These are phyloP conservation scores for Kazachstania bromeliacearum DNA, from an alignment of 805 yeast genomes.

Conservation along the genomic window DNA sequence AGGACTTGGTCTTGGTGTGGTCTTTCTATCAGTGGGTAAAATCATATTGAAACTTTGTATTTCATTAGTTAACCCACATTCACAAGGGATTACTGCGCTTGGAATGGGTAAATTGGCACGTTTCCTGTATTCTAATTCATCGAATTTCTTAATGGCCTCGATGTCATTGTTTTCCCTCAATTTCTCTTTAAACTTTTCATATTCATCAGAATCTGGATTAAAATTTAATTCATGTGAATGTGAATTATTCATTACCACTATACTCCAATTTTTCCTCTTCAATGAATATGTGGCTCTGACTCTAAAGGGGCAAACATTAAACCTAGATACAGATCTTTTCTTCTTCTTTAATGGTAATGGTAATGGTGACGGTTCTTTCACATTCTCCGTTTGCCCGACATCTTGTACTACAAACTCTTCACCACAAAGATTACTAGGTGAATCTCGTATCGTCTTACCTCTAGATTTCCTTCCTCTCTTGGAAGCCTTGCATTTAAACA, in stretches of 20 bases:
- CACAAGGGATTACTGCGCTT: conserved; percentile 28
- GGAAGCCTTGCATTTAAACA: conserved; percentile 48
- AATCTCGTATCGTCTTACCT: no score
- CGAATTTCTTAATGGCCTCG: conserved; percentile 29
- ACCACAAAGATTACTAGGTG: no score
- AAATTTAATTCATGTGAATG: conserved; percentile 46
- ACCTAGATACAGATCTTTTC: conserved; percentile 27
- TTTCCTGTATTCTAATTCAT: conserved; percentile 29
- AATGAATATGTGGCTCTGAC: conserved; percentile 53
- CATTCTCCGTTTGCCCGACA: not conserved
- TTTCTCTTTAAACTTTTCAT: conserved; percentile 27
- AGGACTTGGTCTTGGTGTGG: not conserved
- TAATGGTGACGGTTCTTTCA: no score
- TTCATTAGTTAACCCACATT: conserved; percentile 31
- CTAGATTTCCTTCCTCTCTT: conserved; percentile 20
- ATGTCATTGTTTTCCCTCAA: conserved; percentile 22
- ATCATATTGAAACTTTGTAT: conserved; percentile 28
- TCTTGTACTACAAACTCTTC: conserved; percentile 9
- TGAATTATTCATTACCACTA: conserved; percentile 48
- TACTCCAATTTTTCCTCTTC: conserved; percentile 45
- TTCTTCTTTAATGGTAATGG: no score
- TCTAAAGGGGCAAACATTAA: conserved; percentile 48
- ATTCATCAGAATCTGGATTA: conserved; percentile 29
- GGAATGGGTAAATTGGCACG: conserved; percentile 26
- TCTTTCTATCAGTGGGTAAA: conserved; percentile 13